Evolutionary conservation across 2,329 filamentous ascomycete species (phyloP).

Genomic region (Microcyclosporella mali): DNA sequence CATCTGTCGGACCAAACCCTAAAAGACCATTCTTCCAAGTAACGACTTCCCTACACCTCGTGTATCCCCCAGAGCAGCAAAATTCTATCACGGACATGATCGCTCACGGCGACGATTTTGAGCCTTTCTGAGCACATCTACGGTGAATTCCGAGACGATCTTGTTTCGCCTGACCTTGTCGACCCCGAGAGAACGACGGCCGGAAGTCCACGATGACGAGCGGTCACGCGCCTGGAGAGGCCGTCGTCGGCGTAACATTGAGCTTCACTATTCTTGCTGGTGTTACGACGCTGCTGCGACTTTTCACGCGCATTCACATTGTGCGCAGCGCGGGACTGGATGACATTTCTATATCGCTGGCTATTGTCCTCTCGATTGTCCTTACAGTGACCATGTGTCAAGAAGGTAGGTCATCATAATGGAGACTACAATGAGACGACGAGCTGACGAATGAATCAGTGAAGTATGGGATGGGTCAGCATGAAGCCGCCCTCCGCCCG

Average conservation of each 20-base stretch:
- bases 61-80: too few relatives aligned
- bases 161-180: too few relatives aligned
- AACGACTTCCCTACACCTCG: too few relatives aligned
- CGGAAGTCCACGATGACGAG: slow-evolving; percentile 5
- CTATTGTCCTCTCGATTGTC: slow-evolving; percentile 13
- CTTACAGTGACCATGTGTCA: slow-evolving; percentile 18
- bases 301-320: slow-evolving; percentile 19
- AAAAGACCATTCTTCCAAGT: too few relatives aligned
- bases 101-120: too few relatives aligned
- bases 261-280: slow-evolving; percentile 22
- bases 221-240: slow-evolving; percentile 22
- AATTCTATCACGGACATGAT: too few relatives aligned
- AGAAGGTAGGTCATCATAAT: slow-evolving; percentile 6
- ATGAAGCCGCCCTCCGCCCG: slow-evolving; percentile 12
- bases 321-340: slow-evolving; percentile 23
- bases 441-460: slow-evolving; percentile 8
- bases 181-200: too few relatives aligned
- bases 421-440: background rate
- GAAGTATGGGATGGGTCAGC: slow-evolving; percentile 26
- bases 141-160: too few relatives aligned
- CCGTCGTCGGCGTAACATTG: slow-evolving; percentile 23
- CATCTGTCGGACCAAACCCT: too few relatives aligned
- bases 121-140: too few relatives aligned
- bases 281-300: slow-evolving; percentile 16
- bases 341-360: slow-evolving; percentile 19